Evolutionary conservation across 768 basidiomycete species (phyloP).

Genomic region (Phlebiopsis flavidoalba): DNA sequence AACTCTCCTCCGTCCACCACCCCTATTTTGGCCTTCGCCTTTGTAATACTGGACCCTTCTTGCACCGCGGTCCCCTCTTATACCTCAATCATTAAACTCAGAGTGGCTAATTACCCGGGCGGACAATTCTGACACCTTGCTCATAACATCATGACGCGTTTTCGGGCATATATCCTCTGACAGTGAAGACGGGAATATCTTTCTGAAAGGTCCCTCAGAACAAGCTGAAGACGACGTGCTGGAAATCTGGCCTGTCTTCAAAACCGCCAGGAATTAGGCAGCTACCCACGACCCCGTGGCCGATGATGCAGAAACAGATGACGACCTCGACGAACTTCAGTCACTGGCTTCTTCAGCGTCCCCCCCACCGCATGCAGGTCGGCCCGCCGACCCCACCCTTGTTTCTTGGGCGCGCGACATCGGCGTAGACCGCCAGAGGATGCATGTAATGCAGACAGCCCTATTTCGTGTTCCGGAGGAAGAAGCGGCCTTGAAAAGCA

Average conservation of each 20-base stretch:
- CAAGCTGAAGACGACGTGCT: constrained; percentile 19
- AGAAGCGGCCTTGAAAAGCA: constrained; percentile 55
- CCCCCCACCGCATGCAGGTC: constrained; percentile 1
- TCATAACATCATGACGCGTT: constrained; percentile 53
- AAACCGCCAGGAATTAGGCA: neutral
- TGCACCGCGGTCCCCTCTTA: neutral
- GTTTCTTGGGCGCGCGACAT: constrained; percentile 70
- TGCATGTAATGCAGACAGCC: constrained; percentile 92
- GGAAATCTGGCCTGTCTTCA: constrained; percentile 24
- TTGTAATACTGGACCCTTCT: neutral
- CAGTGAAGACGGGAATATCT: constrained; percentile 49
- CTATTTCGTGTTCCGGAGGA: constrained; percentile 78
- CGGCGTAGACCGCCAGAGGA: constrained; percentile 79
- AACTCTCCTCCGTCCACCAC: neutral
- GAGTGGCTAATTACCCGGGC: no score
- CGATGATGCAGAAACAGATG: constrained; percentile 3
- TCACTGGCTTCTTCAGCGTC: constrained; percentile 9
- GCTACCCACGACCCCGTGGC: neutral
- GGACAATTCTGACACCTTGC: no score
- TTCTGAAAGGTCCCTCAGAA: constrained; percentile 22
- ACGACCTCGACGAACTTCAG: constrained; percentile 1
- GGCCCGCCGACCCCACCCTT: constrained; percentile 40
- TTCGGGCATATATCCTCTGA: constrained; percentile 61
- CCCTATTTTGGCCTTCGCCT: neutral
- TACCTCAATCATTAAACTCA: neutral